Evolutionary conservation across 2,329 filamentous ascomycete genomes (phyloP).

Genomic region (Amauroascus verrucosus): DNA sequence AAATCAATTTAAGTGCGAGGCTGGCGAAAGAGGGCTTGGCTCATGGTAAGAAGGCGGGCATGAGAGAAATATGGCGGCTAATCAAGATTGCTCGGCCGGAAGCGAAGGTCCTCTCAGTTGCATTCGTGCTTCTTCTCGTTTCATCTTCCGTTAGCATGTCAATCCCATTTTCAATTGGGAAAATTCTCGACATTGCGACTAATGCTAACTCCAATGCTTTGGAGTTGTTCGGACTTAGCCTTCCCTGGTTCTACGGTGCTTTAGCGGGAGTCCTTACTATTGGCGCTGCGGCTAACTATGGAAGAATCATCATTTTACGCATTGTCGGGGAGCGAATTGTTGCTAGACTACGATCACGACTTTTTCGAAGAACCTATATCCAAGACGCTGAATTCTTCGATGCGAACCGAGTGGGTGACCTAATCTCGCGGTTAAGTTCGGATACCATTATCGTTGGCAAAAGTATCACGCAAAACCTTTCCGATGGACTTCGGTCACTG

Average conservation of each 20-base stretch:
- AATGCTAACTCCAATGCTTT: slow-evolving; percentile 56
- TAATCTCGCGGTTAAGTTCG: slow-evolving; percentile 89
- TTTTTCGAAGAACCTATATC: slow-evolving; percentile 87
- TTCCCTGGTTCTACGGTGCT: slow-evolving; percentile 79
- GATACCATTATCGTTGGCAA: slow-evolving; percentile 98
- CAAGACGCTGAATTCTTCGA: slow-evolving; percentile 99
- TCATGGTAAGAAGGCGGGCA: slow-evolving; percentile 46
- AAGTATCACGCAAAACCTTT: slow-evolving; percentile 95
- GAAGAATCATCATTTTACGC: slow-evolving; percentile 80
- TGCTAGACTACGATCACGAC: slow-evolving; percentile 71
- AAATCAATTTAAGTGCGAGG: slow-evolving; percentile 80
- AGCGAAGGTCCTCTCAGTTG: slow-evolving; percentile 61
- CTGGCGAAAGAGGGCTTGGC: slow-evolving; percentile 66
- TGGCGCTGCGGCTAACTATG: slow-evolving; percentile 85
- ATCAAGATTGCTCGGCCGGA: slow-evolving; percentile 85
- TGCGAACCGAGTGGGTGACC: slow-evolving; percentile 87
- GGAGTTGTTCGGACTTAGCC: slow-evolving; percentile 68
- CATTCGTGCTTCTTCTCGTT: slow-evolving; percentile 75
- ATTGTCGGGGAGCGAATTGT: slow-evolving; percentile 95
- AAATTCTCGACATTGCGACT: slow-evolving; percentile 85
- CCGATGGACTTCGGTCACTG: slow-evolving; percentile 81
- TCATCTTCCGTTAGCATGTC: slow-evolving; percentile 93
- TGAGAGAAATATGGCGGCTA: slow-evolving; percentile 71
- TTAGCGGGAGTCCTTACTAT: slow-evolving; percentile 66
- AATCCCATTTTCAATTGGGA: slow-evolving; percentile 91